Evolutionary conservation across 179 eudicot genomes (phyloP), one percentile per base, ranked within the genome.

Genomic region (Silene vulgaris): DNA sequence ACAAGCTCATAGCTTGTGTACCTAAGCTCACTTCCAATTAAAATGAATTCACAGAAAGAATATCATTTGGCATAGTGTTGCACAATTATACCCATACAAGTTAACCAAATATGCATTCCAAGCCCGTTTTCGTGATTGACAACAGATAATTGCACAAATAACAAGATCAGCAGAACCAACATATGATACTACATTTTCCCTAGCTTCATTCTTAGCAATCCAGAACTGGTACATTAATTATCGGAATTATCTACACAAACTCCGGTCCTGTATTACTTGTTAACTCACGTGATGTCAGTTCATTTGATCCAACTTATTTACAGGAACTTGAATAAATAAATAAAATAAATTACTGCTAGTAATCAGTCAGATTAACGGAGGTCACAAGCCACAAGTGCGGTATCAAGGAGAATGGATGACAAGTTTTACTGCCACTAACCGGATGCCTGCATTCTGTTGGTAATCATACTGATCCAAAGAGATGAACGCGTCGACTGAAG

Each of bases 401-500:
- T 30, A 67, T 87, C 78, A 86, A 37, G 74, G 86, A 17, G 90
- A 81, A 73, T 84, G 88, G 61, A 91, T 74, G 23, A 88, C 79
- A 80, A 96, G 50, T 76, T 93, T 90, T 71, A 88, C 88, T 3
- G 98, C 96, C 35, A 93, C 96, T 79, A 93, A 75, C 19, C 96
- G 87, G 72, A 96, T 88, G 67, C 99, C 99, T 40, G 97, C 92
- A 72, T 72, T 87, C 82, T 91, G 99, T 79, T 88, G 96, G 80
- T 79, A 85, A 81, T 96, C 99, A 69, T 90, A 96, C 6, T 90
- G 77, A 75, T 89, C 90, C 81, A 96, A 80, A 2, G 90, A 86
- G 85, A 96, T 78, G 82, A 77, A 91, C 2, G 89, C 93, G 65
- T 93, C 98, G 72, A 96, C 75, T 20, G 71, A 54, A 35, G 79